These are phyloP conservation scores for Rhodofomes roseus DNA, from an alignment of 1,284 basidiomycete species.

Conservation along the genomic window DNA sequence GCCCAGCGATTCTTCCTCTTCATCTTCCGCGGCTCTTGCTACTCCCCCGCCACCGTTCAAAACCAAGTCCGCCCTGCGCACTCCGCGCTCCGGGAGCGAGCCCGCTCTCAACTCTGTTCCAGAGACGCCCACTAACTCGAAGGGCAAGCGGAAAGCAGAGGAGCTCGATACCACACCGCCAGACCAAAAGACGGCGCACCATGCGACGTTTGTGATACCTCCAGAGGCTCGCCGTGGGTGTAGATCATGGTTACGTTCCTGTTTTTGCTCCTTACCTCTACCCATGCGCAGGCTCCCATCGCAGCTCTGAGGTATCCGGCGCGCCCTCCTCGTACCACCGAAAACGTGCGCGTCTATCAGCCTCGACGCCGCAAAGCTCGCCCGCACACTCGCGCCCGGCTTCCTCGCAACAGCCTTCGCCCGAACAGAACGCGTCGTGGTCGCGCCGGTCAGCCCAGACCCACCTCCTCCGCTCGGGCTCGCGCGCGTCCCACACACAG, in stretches of 20 bases:
- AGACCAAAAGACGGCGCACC: constrained; percentile 35
- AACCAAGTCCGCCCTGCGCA: constrained; percentile 12
- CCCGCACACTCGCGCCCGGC: constrained; percentile 24
- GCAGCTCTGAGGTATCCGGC: constrained; percentile 30
- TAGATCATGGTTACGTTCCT: background rate
- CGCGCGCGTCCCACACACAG: constrained; percentile 31
- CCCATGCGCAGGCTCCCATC: constrained; percentile 17
- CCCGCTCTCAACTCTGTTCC: constrained; percentile 23
- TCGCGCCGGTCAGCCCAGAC: constrained; percentile 44
- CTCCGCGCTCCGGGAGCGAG: constrained; percentile 25
- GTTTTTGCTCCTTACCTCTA: constrained; percentile 5
- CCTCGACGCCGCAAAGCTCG: constrained; percentile 34
- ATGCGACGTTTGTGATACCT: constrained; percentile 37
- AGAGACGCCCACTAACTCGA: constrained; percentile 27
- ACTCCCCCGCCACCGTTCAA: constrained; percentile 11
- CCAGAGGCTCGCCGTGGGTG: constrained; percentile 45
- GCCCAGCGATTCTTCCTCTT: constrained; percentile 22
- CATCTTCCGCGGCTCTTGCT: constrained; percentile 9
- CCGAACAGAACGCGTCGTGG: constrained; percentile 47
- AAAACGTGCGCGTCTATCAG: constrained; percentile 62
- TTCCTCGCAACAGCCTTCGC: constrained; percentile 26
- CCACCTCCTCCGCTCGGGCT: constrained; percentile 31
- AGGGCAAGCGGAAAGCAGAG: constrained; percentile 50
- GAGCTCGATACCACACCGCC: constrained; percentile 45
- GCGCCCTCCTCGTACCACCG: constrained; percentile 68